A percentile compares a stretch with the other conserved stretches of the same genome.
phyloP scores from a whole-genome alignment of 2,329 filamentous ascomycete genomes.

The Trichoderma koningiopsis region DNA sequence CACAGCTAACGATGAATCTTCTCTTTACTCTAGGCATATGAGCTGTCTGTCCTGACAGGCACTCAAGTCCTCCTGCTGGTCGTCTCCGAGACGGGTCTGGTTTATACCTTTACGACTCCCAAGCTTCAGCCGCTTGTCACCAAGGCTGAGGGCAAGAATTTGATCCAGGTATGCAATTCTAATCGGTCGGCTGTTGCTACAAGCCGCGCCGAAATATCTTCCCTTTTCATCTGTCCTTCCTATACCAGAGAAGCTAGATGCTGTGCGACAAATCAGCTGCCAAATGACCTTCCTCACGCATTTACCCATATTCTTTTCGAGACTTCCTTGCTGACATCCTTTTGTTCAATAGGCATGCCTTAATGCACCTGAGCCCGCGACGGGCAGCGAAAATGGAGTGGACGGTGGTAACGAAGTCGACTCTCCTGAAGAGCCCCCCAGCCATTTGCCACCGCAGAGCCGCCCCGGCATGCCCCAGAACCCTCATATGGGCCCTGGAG shows the following conservation, averaged over 20 bases:
- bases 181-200: not conserved
- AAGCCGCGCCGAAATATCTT: not conserved
- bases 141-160: slow-evolving; percentile 97
- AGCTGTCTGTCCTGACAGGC: slow-evolving; percentile 93
- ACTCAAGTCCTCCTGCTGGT: slow-evolving; percentile 96
- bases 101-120: slow-evolving; percentile 97
- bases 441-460: slow-evolving; percentile 68
- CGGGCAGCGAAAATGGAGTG: slow-evolving; percentile 78
- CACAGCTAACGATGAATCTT: slow-evolving; percentile 29
- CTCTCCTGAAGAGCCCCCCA: slow-evolving; percentile 84
- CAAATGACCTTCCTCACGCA: not conserved
- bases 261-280: not conserved
- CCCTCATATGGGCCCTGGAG: slow-evolving; percentile 63
- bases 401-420: slow-evolving; percentile 78
- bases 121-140: slow-evolving; percentile 98
- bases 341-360: slow-evolving; percentile 74
- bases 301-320: slow-evolving; percentile 5
- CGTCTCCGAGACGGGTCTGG: slow-evolving; percentile 93
- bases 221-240: no score
- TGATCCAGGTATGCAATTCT: slow-evolving; percentile 79
- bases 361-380: slow-evolving; percentile 88
- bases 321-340: slow-evolving; percentile 37
- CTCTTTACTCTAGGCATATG: slow-evolving; percentile 72
- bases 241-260: not conserved
- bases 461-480: slow-evolving; percentile 67